Evolutionary conservation across 2,329 filamentous ascomycete genomes (phyloP).

Genomic region (Sporothrix globosa): DNA sequence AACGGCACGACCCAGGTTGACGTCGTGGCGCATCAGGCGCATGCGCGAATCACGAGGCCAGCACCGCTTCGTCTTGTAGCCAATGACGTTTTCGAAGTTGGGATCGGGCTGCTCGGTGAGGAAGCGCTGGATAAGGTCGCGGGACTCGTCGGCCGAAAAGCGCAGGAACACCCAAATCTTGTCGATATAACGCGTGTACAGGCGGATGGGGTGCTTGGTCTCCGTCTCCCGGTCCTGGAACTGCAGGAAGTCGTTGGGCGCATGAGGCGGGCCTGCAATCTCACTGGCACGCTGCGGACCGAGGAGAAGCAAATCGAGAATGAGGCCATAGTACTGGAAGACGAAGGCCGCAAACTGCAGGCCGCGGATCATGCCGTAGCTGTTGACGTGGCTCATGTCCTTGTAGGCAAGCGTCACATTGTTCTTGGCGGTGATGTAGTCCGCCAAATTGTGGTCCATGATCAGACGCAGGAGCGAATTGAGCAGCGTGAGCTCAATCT

Average conservation of each 20-base stretch:
- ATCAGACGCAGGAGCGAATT: conserved; percentile 92
- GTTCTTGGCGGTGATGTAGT: conserved; percentile 99
- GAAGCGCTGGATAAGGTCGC: conserved; percentile 96
- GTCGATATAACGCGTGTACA: conserved; percentile 98
- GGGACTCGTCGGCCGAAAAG: conserved; percentile 90
- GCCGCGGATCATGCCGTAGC: conserved; percentile 96
- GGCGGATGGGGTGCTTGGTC: conserved; percentile 87
- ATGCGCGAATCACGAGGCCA: conserved; percentile 98
- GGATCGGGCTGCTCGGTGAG: conserved; percentile 97
- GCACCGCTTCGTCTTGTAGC: conserved; percentile 99
- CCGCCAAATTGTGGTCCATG: conserved; percentile 99
- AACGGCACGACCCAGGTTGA: conserved; percentile 93
- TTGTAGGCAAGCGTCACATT: conserved; percentile 99
- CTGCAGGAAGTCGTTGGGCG: conserved; percentile 95
- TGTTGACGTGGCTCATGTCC: conserved; percentile 99
- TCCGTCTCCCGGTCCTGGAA: conserved; percentile 94
- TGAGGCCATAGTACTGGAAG: conserved; percentile 97
- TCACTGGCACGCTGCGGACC: conserved; percentile 96
- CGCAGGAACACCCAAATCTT: conserved; percentile 98
- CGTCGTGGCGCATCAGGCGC: conserved; percentile 97
- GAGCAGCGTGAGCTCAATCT: conserved; percentile 94
- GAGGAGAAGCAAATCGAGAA: conserved; percentile 88
- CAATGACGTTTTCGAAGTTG: conserved; percentile 99
- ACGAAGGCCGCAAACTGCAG: conserved; percentile 98
- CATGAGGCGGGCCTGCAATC: conserved; percentile 90